Evolutionary conservation across 805 yeast genomes (phyloP).

Genomic region (Barnettozyma populi): DNA sequence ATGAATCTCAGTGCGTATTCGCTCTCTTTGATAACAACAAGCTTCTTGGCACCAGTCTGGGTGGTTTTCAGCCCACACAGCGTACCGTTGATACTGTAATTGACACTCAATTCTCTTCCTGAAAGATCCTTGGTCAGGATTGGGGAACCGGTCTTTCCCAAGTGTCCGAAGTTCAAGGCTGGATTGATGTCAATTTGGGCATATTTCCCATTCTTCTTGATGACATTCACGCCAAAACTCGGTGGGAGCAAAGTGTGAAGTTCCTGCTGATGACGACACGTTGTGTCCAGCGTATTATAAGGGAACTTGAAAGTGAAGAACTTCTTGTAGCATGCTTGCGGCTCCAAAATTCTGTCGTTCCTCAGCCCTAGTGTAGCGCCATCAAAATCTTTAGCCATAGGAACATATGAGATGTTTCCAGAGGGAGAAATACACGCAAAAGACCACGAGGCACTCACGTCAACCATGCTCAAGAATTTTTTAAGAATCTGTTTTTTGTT

Average conservation of each 20-base stretch:
- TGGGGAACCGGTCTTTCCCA: constrained; percentile 48
- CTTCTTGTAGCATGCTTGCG: constrained; percentile 48
- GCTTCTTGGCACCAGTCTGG: constrained; percentile 15
- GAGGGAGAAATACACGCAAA: constrained; percentile 47
- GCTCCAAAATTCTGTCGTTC: constrained; percentile 41
- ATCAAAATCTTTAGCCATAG: constrained; percentile 42
- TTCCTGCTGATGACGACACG: constrained; percentile 42
- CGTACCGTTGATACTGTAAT: constrained; percentile 52
- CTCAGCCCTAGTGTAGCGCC: constrained; percentile 46
- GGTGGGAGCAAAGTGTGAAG: constrained; percentile 37
- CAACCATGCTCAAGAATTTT: constrained; percentile 55
- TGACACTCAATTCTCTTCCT: constrained; percentile 40
- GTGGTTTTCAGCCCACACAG: constrained; percentile 41
- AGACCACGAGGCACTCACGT: constrained; percentile 49
- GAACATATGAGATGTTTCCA: constrained; percentile 42
- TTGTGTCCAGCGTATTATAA: constrained; percentile 43
- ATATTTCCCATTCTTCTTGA: constrained; percentile 28
- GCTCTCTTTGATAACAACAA: constrained; percentile 30
- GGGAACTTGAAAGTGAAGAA: constrained; percentile 58
- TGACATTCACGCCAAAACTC: constrained; percentile 33
- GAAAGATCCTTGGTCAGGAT: constrained; percentile 46
- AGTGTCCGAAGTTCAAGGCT: constrained; percentile 44
- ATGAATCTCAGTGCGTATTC: constrained; percentile 35
- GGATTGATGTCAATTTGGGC: constrained; percentile 28
- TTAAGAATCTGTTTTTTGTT: constrained; percentile 34